Conservation (phyloP, 2,329 filamentous ascomycete genomes). For the Aspergillus quadricinctus region DNA sequence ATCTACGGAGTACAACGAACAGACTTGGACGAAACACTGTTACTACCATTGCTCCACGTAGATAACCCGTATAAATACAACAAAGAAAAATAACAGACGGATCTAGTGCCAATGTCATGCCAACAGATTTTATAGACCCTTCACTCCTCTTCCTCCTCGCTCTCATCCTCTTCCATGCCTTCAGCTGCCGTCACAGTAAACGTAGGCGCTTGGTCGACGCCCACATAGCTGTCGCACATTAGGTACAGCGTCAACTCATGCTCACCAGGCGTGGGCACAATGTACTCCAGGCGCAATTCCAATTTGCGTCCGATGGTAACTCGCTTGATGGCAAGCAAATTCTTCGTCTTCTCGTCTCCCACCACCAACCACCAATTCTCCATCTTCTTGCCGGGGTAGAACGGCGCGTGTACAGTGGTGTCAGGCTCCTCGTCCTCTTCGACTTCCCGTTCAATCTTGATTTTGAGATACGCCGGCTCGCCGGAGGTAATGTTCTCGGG, state of each 20-base stretch:
- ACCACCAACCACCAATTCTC: conserved; percentile 99
- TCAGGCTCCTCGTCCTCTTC: conserved; percentile 71
- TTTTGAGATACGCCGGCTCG: conserved; percentile 73
- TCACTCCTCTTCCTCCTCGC: conserved; percentile 69
- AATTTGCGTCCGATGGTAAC: conserved; percentile 78
- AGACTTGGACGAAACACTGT: conserved; percentile 1
- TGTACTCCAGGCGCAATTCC: conserved; percentile 79
- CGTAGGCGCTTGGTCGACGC: conserved; percentile 90
- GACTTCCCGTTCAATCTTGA: conserved; percentile 79
- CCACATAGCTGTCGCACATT: conserved; percentile 96
- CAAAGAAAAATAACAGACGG: conserved; percentile 4
- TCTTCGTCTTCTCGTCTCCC: conserved; percentile 85
- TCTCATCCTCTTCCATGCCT: conserved; percentile 90
- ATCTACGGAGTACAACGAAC: too few relatives aligned
- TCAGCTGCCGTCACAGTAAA: conserved; percentile 84
- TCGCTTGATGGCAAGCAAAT: conserved; percentile 85
- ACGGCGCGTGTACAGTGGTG: conserved; percentile 84
- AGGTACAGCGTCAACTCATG: conserved; percentile 87
- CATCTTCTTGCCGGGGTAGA: conserved; percentile 86
- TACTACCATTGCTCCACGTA: conserved; percentile 11
- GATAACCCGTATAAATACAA: conserved; percentile 9
- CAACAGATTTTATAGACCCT: conserved; percentile 11
- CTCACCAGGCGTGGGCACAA: conserved; percentile 77
- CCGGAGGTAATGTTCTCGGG: conserved; percentile 74
- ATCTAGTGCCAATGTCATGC: conserved; percentile 12